A percentile compares a stretch with the other conserved stretches of the same genome.
Evolutionary conservation across 345 rosid species (phyloP).

Genomic region (Pelargonium nanum): DNA sequence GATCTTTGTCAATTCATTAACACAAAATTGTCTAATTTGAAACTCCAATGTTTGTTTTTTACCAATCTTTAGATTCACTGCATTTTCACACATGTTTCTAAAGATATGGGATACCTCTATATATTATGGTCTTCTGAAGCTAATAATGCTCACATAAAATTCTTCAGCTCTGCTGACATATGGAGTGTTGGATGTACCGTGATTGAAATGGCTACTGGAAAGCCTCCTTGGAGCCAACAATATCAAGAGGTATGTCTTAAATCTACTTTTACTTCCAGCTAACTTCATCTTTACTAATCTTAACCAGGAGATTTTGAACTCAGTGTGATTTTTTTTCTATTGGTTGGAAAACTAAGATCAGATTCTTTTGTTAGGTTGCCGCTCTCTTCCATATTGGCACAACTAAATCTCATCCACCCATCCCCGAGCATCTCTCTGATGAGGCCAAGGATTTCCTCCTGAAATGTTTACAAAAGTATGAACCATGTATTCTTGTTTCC

Average conservation of each 20-base stretch:
- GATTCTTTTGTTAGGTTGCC: constrained; percentile 66
- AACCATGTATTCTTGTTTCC: constrained; percentile 2
- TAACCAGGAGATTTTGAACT: not conserved
- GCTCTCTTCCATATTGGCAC: constrained; percentile 86
- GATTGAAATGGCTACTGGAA: constrained; percentile 97
- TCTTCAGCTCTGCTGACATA: constrained; percentile 79
- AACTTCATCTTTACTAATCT: not conserved
- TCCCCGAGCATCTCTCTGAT: constrained; percentile 74
- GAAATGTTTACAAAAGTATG: constrained; percentile 77
- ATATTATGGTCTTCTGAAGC: constrained; percentile 2
- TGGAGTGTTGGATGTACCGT: constrained; percentile 98
- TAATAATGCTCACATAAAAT: constrained; percentile 14
- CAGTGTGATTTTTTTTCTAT: not conserved
- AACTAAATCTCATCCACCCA: constrained; percentile 91
- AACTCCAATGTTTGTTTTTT: not conserved
- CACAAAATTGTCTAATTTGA: not conserved
- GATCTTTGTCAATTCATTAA: not conserved
- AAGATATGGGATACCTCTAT: not conserved
- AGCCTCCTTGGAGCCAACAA: constrained; percentile 97
- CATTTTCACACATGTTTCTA: not conserved
- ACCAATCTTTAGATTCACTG: not conserved
- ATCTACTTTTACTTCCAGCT: constrained; percentile 8
- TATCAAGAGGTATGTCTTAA: constrained; percentile 63
- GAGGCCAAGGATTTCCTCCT: constrained; percentile 81
- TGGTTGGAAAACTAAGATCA: constrained; percentile 14